Evolutionary conservation across 1,139 yeast species (phyloP), one percentile per base, ranked within the genome.

Genomic region (Hyphopichia buzzinii): DNA sequence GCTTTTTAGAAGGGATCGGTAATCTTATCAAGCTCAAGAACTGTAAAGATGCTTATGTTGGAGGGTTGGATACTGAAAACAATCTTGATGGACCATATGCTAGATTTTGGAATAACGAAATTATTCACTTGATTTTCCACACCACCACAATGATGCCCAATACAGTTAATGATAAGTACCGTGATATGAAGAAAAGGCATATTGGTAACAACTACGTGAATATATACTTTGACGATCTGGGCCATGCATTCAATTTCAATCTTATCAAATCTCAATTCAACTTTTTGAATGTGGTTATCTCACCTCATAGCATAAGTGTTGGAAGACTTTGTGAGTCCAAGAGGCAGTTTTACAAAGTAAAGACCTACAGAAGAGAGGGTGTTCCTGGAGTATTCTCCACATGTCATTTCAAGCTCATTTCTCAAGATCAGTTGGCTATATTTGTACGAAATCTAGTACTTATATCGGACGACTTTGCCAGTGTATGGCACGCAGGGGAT

Each of bases 161-260:
- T 36, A 52, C 57, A 34, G 63, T 61, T 5, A 64, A 64, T 26
- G 83, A 79, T 46, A 55, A 59, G 14, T 58, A 59, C 17, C 64
- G 63, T 34, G 75, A 84, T 13, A 58, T 72, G 52, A 88, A 87
- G 57, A 88, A 88, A 57, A 64, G 92, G 38, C 96, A 88, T 53
- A 84, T 88, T 46, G 96, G 96, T 4, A 88, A 88, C 60, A 78
- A 87, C 54, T 81, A 81, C 55, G 94, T 88, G 37, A 85, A 84
- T 51, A 77, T 87, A 30, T 87, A 74, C 55, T 88, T 78, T 59
- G 88, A 87, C 52, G 95, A 87, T 47, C 79, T 89, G 11, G 74
- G 69, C 4, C 57, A 63, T 10, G 77, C 80, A 6, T 85, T 84
- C 59, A 77, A 83, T 44, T 84, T 85, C 62, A 84, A 84, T 47